phyloP scores from a whole-genome alignment of 257 asterid genomes.

The Solanum okadae region DNA sequence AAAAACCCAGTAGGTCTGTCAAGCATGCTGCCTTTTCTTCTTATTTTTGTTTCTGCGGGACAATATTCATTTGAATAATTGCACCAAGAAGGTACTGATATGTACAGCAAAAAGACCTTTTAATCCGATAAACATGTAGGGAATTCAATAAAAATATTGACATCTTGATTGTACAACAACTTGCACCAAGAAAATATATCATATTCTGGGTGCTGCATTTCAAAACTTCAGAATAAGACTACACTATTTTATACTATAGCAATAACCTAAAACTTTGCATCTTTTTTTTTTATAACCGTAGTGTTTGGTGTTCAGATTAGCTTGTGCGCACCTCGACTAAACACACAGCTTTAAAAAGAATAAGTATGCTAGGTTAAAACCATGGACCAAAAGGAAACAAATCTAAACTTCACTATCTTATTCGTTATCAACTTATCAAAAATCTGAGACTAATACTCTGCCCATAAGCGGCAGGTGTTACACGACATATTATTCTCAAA shows the following conservation, averaged over 20 bases:
- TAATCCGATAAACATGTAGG: not conserved
- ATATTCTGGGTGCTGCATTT: not conserved
- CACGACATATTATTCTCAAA: not conserved
- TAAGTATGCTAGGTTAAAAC: not conserved
- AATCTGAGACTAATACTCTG: not conserved
- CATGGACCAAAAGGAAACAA: not conserved
- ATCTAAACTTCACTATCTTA: not conserved
- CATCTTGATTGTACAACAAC: not conserved
- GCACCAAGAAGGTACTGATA: not conserved
- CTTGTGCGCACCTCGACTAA: not conserved
- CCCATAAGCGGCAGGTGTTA: not conserved
- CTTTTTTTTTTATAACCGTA: not conserved
- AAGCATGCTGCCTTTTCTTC: not conserved
- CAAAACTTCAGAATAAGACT: not conserved
- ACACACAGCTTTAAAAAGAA: not conserved
- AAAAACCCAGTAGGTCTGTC: not conserved
- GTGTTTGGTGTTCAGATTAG: not conserved
- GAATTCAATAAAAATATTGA: not conserved
- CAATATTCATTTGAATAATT: not conserved
- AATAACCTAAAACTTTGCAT: not conserved
- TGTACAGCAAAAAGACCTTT: not conserved
- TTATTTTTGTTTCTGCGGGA: not conserved
- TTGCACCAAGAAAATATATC: not conserved
- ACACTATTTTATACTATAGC: not conserved
- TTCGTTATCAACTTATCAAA: no score